A percentile compares a stretch with the other conserved stretches of the same genome.
phyloP scores from a whole-genome alignment of 768 basidiomycete species.

The Boletus rubroflammeus region DNA sequence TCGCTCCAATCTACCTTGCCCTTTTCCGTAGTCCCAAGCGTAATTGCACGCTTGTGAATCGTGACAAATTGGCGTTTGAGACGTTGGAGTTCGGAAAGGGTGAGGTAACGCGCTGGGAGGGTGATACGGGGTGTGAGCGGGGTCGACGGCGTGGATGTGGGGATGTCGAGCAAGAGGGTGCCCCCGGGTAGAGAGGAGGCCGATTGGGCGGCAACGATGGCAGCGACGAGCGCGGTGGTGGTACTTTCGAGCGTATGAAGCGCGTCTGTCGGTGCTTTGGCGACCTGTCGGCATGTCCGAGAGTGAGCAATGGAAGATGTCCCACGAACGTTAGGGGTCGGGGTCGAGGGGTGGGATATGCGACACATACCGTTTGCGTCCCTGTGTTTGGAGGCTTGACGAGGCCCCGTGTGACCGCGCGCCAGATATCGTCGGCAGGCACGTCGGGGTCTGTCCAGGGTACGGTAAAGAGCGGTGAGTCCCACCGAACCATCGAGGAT shows the following conservation, averaged over 20 bases:
- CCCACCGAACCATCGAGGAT: conserved; percentile 98
- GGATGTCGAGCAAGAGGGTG: conserved; percentile 23
- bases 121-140: conserved; percentile 45
- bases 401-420: conserved; percentile 70
- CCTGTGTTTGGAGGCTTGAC: conserved; percentile 89
- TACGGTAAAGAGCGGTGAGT: conserved; percentile 89
- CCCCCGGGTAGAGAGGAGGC: conserved; percentile 49
- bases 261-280: conserved; percentile 84
- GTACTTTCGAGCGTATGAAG: conserved; percentile 82
- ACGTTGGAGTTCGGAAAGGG: conserved; percentile 84
- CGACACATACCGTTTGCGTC: conserved; percentile 58
- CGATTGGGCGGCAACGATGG: conserved; percentile 63
- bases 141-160: conserved; percentile 39
- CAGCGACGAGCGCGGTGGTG: conserved; percentile 63
- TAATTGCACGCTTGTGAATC: conserved; percentile 86
- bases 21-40: conserved; percentile 74
- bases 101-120: conserved; percentile 68
- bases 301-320: too few species aligned
- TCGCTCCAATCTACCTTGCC: conserved; percentile 77
- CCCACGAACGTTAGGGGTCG: neutral
- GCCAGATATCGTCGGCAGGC: conserved; percentile 73
- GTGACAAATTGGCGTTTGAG: conserved; percentile 89
- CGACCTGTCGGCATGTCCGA: conserved; percentile 43
- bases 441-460: conserved; percentile 67
- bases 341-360: neutral